These are phyloP conservation scores for Kalanchoe fedtschenkoi DNA, from an alignment of 164 flowering plant species.

Conservation along the genomic window DNA sequence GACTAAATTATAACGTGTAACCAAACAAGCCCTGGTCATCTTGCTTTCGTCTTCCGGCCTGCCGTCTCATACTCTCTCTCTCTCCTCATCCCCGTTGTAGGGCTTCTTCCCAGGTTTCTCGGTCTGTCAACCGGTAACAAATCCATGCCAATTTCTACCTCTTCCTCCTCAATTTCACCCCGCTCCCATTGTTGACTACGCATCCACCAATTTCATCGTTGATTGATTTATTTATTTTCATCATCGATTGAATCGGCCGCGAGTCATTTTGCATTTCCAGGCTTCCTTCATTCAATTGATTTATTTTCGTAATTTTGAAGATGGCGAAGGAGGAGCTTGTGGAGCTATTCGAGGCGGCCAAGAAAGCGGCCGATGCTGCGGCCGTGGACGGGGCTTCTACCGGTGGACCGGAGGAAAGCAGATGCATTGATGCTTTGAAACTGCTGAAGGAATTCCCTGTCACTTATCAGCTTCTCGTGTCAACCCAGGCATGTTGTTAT, in stretches of 20 bases:
- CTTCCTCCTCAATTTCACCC: background rate
- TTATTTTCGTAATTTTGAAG: background rate
- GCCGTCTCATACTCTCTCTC: background rate
- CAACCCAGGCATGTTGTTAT: slow-evolving; percentile 50
- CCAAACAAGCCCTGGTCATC: too few species aligned
- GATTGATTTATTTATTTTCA: background rate
- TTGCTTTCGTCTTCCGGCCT: background rate
- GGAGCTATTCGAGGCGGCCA: slow-evolving; percentile 62
- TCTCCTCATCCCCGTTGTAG: background rate
- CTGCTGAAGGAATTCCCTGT: slow-evolving; percentile 58
- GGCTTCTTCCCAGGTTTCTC: background rate
- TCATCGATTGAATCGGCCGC: background rate
- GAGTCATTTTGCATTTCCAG: background rate
- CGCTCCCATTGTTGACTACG: background rate
- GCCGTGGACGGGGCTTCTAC: slow-evolving; percentile 23
- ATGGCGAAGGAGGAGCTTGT: slow-evolving; percentile 85
- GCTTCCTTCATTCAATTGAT: background rate
- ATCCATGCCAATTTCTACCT: background rate
- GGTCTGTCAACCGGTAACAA: background rate
- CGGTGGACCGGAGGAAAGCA: slow-evolving; percentile 40
- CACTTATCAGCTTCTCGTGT: slow-evolving; percentile 51
- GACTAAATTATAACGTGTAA: too few species aligned
- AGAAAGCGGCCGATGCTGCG: slow-evolving; percentile 75
- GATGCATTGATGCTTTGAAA: slow-evolving; percentile 60
- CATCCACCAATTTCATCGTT: background rate